phyloP scores from a whole-genome alignment of 106 monocot genomes.

The Acorus calamus region DNA sequence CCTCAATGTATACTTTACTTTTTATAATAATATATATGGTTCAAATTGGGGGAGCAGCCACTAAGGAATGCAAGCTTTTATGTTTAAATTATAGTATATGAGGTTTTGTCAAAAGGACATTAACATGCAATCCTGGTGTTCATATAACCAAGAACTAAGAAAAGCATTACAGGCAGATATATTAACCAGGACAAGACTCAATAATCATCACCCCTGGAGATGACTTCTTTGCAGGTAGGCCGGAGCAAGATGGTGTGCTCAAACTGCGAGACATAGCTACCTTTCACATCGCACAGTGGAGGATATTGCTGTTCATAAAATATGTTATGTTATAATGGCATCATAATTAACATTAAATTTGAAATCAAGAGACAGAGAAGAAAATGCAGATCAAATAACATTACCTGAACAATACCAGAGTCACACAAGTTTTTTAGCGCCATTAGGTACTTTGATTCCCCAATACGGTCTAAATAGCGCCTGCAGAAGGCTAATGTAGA shows the following conservation, averaged over 20 bases:
- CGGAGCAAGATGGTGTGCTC: constrained; percentile 94
- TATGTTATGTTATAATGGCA: background rate
- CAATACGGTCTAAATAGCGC: constrained; percentile 86
- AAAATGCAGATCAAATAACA: background rate
- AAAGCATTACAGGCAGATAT: too few species aligned
- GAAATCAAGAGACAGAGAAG: background rate
- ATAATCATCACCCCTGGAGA: constrained; percentile 86
- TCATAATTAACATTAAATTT: background rate
- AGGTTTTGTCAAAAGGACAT: too few species aligned
- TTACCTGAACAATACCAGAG: constrained; percentile 92
- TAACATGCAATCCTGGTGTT: too few species aligned
- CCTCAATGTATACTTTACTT: too few species aligned
- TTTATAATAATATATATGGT: too few species aligned
- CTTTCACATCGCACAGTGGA: constrained; percentile 82
- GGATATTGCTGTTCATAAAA: constrained; percentile 59
- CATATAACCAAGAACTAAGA: too few species aligned
- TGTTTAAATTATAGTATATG: too few species aligned
- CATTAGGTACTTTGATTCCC: constrained; percentile 89
- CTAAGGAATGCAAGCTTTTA: too few species aligned
- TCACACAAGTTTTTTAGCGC: constrained; percentile 89
- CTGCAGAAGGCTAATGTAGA: constrained; percentile 89
- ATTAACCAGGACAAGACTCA: constrained; percentile 8
- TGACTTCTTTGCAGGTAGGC: constrained; percentile 91
- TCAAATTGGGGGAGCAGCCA: too few species aligned
- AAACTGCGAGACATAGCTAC: constrained; percentile 92